phyloP scores from a whole-genome alignment of 2,329 filamentous ascomycete genomes.

The Botrytis cinerea region DNA sequence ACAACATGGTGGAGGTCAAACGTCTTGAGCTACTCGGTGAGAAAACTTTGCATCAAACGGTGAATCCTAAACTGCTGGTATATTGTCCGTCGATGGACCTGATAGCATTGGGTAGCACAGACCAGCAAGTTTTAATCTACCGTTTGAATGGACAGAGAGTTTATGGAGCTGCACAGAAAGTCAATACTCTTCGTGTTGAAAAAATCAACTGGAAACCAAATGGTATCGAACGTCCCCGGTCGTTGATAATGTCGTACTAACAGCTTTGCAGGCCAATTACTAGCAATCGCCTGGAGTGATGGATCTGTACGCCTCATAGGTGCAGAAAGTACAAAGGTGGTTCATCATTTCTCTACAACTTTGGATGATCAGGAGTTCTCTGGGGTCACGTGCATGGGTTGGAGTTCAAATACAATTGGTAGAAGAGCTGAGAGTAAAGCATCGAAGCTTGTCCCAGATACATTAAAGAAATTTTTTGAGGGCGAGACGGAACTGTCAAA shows the following conservation, averaged over 20 bases:
- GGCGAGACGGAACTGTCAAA: constrained; percentile 25
- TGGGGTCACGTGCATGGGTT: constrained; percentile 49
- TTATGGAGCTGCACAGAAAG: constrained; percentile 50
- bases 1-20: constrained; percentile 30
- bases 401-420: constrained; percentile 41
- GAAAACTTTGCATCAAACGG: constrained; percentile 57
- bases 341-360: constrained; percentile 63
- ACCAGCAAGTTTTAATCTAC: constrained; percentile 72
- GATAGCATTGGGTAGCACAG: constrained; percentile 68
- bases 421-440: constrained; percentile 29
- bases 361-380: constrained; percentile 34
- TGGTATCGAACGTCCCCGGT: constrained; percentile 32
- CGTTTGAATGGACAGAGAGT: constrained; percentile 74
- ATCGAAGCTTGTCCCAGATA: constrained; percentile 21
- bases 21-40: constrained; percentile 52
- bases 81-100: constrained; percentile 88
- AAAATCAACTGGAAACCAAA: constrained; percentile 44
- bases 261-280: constrained; percentile 57
- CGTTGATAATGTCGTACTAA: constrained; percentile 19
- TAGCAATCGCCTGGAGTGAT: constrained; percentile 84
- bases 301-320: constrained; percentile 75
- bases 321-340: constrained; percentile 77
- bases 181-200: constrained; percentile 43
- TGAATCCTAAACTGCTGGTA: constrained; percentile 60
- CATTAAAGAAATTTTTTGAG: constrained; percentile 33